Percentiles rank a stretch among this genome's conserved stretches.
Evolutionary conservation across 345 rosid genomes (phyloP).

Genomic region (Pistacia atlantica): DNA sequence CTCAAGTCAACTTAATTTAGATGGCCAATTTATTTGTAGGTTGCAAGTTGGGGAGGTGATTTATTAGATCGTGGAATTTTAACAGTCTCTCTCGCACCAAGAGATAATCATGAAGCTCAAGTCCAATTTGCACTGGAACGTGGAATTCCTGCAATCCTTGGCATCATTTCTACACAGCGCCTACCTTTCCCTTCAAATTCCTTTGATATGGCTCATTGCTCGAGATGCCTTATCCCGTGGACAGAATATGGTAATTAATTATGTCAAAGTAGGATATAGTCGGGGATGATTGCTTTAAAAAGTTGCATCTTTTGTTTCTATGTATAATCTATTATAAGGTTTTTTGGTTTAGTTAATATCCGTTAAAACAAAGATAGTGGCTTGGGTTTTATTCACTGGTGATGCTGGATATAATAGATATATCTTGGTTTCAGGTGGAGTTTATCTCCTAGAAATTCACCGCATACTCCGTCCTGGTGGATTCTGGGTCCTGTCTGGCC

Average conservation of each 20-base stretch:
- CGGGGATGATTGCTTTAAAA: too few species aligned
- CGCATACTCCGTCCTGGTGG: slow-evolving; percentile 98
- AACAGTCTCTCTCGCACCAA: slow-evolving; percentile 93
- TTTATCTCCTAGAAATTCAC: slow-evolving; percentile 88
- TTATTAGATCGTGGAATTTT: slow-evolving; percentile 85
- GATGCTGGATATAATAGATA: not conserved
- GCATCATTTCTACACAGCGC: slow-evolving; percentile 96
- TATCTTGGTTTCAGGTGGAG: slow-evolving; percentile 66
- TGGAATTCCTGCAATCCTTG: slow-evolving; percentile 95
- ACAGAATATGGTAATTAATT: slow-evolving; percentile 82
- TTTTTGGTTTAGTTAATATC: not conserved
- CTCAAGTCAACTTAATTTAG: not conserved
- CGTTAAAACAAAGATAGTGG: not conserved
- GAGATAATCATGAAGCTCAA: slow-evolving; percentile 99
- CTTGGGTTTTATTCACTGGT: not conserved
- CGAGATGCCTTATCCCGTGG: slow-evolving; percentile 99
- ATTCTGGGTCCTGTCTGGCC: slow-evolving; percentile 97
- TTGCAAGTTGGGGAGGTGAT: slow-evolving; percentile 99
- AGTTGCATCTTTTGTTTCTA: not conserved
- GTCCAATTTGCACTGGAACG: slow-evolving; percentile 98
- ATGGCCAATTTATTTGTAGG: slow-evolving; percentile 42
- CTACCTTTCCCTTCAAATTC: slow-evolving; percentile 96
- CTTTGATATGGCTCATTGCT: slow-evolving; percentile 99
- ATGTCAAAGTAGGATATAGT: not conserved
- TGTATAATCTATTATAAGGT: not conserved